Base-by-base conservation (phyloP, 345 rosid genomes). In the Angophora floribunda region DNA sequence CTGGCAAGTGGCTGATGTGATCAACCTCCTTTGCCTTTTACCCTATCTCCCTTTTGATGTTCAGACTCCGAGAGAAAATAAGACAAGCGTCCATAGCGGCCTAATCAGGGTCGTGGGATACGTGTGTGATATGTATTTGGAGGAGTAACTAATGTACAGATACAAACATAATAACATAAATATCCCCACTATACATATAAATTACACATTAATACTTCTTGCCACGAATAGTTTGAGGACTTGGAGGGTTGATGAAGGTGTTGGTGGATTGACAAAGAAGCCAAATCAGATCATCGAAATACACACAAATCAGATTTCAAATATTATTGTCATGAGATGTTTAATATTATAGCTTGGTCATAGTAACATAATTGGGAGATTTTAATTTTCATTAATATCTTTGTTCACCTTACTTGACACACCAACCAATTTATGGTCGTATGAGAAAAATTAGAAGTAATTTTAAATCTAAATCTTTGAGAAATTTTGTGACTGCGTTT, bases 111-210 rank as follows among this genome's bases (percentile, higher is more conserved):
- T 55, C 0, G 61, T 55, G 9, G 21, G 28, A 22, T 22, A 9
- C 21, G 24, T 55, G 61, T 55, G 9, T 55, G 28, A 22, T 22
- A 9, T 55, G 24, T 55, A 26, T 22, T 55, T 21, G 9, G 21
- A 55, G 61, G 61, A 55, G 28, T 1, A 9, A 1, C 61, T 0
- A 55, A 55, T 55, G 61, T 9, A 55, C 0, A 55, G 0, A 55
- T 55, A 55, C 26, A 21, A 22, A 55, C 12, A 22, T 55, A 55
- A 55, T 55, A 21, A 8, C 1, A 55, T 26, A 55, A 55, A 55
- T 55, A 55, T 55, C 12, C 22, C 61, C 61, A 0, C 21, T 8
- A 55, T 22, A 47, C 8, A 55, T 22, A 55, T 55, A 53, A 53
- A 55, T 55, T 22, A 55, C 61, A 22, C 61, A 55, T 21, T 55